Evolutionary conservation across 75 land plant species (phyloP).

Genomic region (Pinus taeda): DNA sequence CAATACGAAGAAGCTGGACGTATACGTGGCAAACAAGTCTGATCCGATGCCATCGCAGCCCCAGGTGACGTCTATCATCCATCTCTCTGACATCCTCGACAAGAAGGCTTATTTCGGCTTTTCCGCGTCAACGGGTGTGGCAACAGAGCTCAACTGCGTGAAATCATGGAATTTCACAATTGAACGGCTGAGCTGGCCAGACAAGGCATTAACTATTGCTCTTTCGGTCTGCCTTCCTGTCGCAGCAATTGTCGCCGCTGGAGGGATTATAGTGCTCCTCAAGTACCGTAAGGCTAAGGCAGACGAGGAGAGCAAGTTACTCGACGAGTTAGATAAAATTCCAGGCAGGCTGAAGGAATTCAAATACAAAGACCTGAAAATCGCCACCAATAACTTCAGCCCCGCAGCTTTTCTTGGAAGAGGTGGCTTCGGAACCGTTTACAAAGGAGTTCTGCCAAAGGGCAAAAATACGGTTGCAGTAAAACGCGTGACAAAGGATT

Average conservation of each 20-base stretch:
- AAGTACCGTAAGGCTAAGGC: not conserved
- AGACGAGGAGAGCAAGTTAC: not conserved
- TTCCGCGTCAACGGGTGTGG: no score
- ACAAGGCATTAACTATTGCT: not conserved
- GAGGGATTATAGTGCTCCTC: not conserved
- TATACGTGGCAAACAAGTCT: no score
- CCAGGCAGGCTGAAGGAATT: conserved; percentile 19
- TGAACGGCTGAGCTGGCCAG: no score
- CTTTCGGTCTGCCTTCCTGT: not conserved
- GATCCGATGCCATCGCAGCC: no score
- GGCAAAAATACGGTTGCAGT: conserved; percentile 8
- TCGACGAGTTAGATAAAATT: not conserved
- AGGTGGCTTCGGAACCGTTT: conserved; percentile 22
- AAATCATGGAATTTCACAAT: no score
- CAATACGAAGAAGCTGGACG: no score
- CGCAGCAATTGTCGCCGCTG: no score
- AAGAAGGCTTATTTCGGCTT: no score
- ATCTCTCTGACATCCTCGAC: no score
- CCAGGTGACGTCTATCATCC: no score
- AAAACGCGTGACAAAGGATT: conserved; percentile 9
- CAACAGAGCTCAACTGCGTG: no score
- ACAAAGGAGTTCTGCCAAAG: conserved; percentile 20
- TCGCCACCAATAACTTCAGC: conserved; percentile 18
- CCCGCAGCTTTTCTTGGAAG: conserved; percentile 4
- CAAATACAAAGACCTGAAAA: conserved; percentile 17